Conservation (phyloP, 306 rosid species). For the Cicer cuneatum region DNA sequence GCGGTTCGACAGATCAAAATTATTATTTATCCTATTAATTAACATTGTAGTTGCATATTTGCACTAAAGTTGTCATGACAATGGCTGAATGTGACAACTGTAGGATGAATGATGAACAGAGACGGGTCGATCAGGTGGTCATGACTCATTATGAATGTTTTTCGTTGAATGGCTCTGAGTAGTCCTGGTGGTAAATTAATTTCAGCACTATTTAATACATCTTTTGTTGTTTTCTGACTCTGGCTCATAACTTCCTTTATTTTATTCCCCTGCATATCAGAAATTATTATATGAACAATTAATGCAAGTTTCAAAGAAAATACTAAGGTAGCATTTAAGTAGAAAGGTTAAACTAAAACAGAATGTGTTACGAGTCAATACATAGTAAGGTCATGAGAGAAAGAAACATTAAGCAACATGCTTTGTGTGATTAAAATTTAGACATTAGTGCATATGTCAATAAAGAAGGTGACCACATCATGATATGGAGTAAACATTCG, state of each 20-base stretch:
- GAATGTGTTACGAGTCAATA: background rate
- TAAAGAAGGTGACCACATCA: slow-evolving; percentile 45
- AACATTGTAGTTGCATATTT: background rate
- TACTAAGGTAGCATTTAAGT: too few relatives aligned
- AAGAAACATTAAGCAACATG: background rate
- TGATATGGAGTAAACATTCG: slow-evolving; percentile 43
- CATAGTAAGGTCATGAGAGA: background rate
- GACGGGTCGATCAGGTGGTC: slow-evolving; percentile 53
- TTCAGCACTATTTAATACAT: background rate
- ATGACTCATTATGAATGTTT: slow-evolving; percentile 51
- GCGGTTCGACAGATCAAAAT: too few relatives aligned
- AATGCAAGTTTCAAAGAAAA: background rate
- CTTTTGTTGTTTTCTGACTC: background rate
- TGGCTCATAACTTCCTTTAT: background rate
- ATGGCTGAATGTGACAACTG: slow-evolving; percentile 48
- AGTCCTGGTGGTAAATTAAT: slow-evolving; percentile 3
- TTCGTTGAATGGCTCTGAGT: slow-evolving; percentile 5
- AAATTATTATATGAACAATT: background rate
- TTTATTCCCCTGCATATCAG: background rate
- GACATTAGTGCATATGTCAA: slow-evolving; percentile 47
- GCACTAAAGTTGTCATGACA: background rate
- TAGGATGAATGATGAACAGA: slow-evolving; percentile 50
- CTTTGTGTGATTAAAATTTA: slow-evolving; percentile 38
- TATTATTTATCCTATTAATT: background rate
- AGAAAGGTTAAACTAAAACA: too few relatives aligned